Percentiles rank a stretch among this genome's conserved stretches.
phyloP scores from a whole-genome alignment of 108 stramenopile genomes.

The Seminavis robusta region DNA sequence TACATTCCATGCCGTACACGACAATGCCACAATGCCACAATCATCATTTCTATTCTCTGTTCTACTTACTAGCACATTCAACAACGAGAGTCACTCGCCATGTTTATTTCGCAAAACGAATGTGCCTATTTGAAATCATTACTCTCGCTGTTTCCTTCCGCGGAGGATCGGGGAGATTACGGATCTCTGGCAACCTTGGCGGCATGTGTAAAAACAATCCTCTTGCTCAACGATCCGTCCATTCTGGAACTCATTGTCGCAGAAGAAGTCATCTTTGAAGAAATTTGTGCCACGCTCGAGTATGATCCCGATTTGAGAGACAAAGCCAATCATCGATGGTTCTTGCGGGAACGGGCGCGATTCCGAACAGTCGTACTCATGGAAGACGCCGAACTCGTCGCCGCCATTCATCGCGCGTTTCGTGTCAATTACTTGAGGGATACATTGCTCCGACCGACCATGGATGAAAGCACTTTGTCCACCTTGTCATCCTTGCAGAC shows the following conservation, averaged over 20 bases:
- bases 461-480: conserved; percentile 83
- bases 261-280: conserved; percentile 65
- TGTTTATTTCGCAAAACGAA: conserved; percentile 67
- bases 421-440: conserved; percentile 82
- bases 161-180: conserved; percentile 45
- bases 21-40: background rate
- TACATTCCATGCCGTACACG: too few relatives aligned
- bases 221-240: conserved; percentile 85
- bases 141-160: conserved; percentile 57
- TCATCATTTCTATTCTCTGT: background rate
- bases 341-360: conserved; percentile 60
- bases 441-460: conserved; percentile 77
- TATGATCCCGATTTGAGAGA: conserved; percentile 82
- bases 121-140: conserved; percentile 70
- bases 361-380: conserved; percentile 83
- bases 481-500: conserved; percentile 75
- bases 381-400: conserved; percentile 66
- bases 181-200: conserved; percentile 62
- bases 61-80: conserved; percentile 32
- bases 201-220: conserved; percentile 72
- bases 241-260: conserved; percentile 75
- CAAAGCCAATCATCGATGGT: conserved; percentile 78
- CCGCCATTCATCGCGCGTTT: conserved; percentile 75
- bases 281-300: conserved; percentile 66
- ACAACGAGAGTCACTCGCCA: conserved; percentile 72